These are phyloP conservation scores for Dalbergia cultrata DNA, from an alignment of 306 rosid species.

Conservation along the genomic window DNA sequence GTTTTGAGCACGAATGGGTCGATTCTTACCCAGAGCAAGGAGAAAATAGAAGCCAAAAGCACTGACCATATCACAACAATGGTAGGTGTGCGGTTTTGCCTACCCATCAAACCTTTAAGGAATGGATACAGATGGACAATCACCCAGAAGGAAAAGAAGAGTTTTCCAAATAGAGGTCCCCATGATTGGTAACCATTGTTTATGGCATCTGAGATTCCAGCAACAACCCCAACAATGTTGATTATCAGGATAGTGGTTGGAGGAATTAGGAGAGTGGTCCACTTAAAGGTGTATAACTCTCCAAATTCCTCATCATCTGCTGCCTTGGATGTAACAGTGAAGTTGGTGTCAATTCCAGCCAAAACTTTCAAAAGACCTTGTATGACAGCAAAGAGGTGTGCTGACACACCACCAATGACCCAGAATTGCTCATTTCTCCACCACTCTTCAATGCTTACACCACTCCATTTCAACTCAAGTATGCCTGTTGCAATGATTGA, in stretches of 20 bases:
- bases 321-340: slow-evolving; percentile 93
- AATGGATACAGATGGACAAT: slow-evolving; percentile 94
- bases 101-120: slow-evolving; percentile 98
- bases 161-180: slow-evolving; percentile 99
- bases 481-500: slow-evolving; percentile 90
- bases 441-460: slow-evolving; percentile 98
- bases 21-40: slow-evolving; percentile 95
- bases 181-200: slow-evolving; percentile 93
- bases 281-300: slow-evolving; percentile 79
- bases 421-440: slow-evolving; percentile 99
- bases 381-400: slow-evolving; percentile 86
- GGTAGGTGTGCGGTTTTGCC: slow-evolving; percentile 97
- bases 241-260: slow-evolving; percentile 92
- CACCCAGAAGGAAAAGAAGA: slow-evolving; percentile 97
- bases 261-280: slow-evolving; percentile 96
- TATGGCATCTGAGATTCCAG: slow-evolving; percentile 96
- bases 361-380: slow-evolving; percentile 94
- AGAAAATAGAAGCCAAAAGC: slow-evolving; percentile 93
- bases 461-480: slow-evolving; percentile 98
- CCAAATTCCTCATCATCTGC: slow-evolving; percentile 91
- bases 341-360: slow-evolving; percentile 92
- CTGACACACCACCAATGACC: slow-evolving; percentile 98
- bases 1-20: slow-evolving; percentile 90
- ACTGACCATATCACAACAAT: slow-evolving; percentile 96
- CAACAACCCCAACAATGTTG: slow-evolving; percentile 94